Evolutionary conservation across 768 basidiomycete species (phyloP), one percentile per base, ranked within the genome.

Genomic region (Scleroderma bovista): DNA sequence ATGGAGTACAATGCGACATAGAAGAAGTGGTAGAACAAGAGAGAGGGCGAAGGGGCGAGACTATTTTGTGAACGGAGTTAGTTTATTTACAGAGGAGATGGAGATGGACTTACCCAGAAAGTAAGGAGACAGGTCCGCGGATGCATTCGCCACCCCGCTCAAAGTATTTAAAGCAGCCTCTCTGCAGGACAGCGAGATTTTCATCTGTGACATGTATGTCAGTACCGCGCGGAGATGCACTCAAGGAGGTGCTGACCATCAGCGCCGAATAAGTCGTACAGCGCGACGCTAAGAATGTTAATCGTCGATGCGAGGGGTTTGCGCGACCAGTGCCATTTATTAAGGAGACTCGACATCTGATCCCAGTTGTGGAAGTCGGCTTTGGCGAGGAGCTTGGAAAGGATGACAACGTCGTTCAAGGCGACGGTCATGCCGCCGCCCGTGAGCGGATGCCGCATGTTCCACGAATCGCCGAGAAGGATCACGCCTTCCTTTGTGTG

Each of bases 351-450:
- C 24, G 74, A 70, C 17, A 89, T 60, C 34, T 71, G 65, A 11
- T 68, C 63, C 82, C 81, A 84, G 57, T 84, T 71, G 9, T 64
- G 59, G 37, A 70, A 65, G 52, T 69, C 57, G 33, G 84, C 66
- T 22, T 72, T 56, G 1, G 69, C 70, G 1, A 96, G 72, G 51
- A 90, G 70, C 15, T 79, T 69, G 31, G 81, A 68, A 13, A 98
- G 75, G 29, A 88, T 56, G 13, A 92, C 85, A 5, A 88, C 86
- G 57, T 98, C 96, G 60, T 83, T 77, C 42, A 98, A 72, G 2
- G 93, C 93, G 34, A 97, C 95, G 0, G 93, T 94, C 96, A 99
- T 99, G 6, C 96, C 96, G 11, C 93, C 93, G 6, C 96, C 96
- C 0, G 96, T 99, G 19, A 99, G 76, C 2, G 96, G 96, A 67